Percentiles rank a stretch among this genome's conserved stretches.
phyloP scores from a whole-genome alignment of 768 basidiomycete genomes.

The Leccinum subtestaceum region DNA sequence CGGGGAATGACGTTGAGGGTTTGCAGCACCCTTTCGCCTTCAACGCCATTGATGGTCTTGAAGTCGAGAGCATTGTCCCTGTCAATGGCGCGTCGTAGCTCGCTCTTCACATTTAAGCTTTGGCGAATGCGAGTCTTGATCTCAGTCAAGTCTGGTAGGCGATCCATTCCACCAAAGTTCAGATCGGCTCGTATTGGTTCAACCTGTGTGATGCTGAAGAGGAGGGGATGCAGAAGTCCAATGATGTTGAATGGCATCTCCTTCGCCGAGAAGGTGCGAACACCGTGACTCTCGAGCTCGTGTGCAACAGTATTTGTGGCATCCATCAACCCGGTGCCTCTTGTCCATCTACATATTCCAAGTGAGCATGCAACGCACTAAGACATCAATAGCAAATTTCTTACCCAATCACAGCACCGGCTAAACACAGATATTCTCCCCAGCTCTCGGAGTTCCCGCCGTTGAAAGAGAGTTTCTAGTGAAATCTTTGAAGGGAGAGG shows the following conservation, averaged over 20 bases:
- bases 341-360: slow-evolving; percentile 66
- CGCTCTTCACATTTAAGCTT: slow-evolving; percentile 79
- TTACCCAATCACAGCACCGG: slow-evolving; percentile 96
- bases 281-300: slow-evolving; percentile 88
- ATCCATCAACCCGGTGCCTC: slow-evolving; percentile 96
- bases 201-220: slow-evolving; percentile 99
- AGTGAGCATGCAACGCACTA: too few species aligned
- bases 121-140: slow-evolving; percentile 84
- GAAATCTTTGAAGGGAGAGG: too few species aligned
- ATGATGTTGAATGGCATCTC: slow-evolving; percentile 99
- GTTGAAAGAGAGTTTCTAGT: slow-evolving; percentile 20
- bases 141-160: slow-evolving; percentile 92
- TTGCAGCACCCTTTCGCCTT: slow-evolving; percentile 92
- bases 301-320: slow-evolving; percentile 94
- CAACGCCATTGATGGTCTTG: slow-evolving; percentile 83
- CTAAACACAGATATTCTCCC: slow-evolving; percentile 98
- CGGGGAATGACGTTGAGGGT: slow-evolving; percentile 92
- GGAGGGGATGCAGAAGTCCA: slow-evolving; percentile 96
- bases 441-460: slow-evolving; percentile 96
- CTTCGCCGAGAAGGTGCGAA: slow-evolving; percentile 98
- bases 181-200: slow-evolving; percentile 99
- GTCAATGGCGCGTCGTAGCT: slow-evolving; percentile 89
- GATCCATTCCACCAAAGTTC: slow-evolving; percentile 93
- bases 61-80: slow-evolving; percentile 96
- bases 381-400: slow-evolving; percentile 22